Evolutionary conservation across 177 flowering plant genomes (phyloP), one percentile per base, ranked within the genome.

Genomic region (Vitis hybrid): DNA sequence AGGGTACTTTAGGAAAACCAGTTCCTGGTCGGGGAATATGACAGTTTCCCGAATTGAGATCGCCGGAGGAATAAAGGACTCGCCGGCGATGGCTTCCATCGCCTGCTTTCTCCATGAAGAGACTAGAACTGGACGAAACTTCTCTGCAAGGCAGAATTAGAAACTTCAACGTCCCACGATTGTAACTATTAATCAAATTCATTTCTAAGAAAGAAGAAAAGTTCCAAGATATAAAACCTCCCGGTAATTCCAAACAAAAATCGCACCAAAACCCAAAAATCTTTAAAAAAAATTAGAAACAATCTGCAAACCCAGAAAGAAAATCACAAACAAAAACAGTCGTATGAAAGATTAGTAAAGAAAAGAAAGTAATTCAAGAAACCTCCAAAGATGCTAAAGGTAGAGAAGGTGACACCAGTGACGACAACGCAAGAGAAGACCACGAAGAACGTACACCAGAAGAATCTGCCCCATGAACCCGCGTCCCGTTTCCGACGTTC

Each of bases 1-100:
- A 69, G 89, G 89, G 84, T 87, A 80, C 35, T 84, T 81, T 10
- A 91, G 87, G 82, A 89, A 89, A 70, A 89, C n/a, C 11, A 91
- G 66, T 1, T 78, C 74, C 71, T 92, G 83, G 67, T 91, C 96
- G 0, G 97, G 96, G 14, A 91, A 78, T 13, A 70, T n/a, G 56
- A 92, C 88, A 18, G 89, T 81, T 63, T 85, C 91, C 49, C 74
- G 76, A 4, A 87, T 55, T 3, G 83, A 63, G n/a, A 78, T 5
- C 14, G 54, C 65, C 58, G 82, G 75, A 21, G 69, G 10, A 7
- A 41, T 18, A 15, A 74, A 24, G 18, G 70, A 30, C 3, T 70
- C 86, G 60, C 68, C 81, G 71, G 85, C 65, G 65, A 80, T 70
- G 14, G 82, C 84, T 64, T 78, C 64, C 51, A 72, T 56, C 53